These are phyloP conservation scores for Arthrobotrys musiformis DNA, from an alignment of 2,329 filamentous ascomycete species.

Conservation along the genomic window DNA sequence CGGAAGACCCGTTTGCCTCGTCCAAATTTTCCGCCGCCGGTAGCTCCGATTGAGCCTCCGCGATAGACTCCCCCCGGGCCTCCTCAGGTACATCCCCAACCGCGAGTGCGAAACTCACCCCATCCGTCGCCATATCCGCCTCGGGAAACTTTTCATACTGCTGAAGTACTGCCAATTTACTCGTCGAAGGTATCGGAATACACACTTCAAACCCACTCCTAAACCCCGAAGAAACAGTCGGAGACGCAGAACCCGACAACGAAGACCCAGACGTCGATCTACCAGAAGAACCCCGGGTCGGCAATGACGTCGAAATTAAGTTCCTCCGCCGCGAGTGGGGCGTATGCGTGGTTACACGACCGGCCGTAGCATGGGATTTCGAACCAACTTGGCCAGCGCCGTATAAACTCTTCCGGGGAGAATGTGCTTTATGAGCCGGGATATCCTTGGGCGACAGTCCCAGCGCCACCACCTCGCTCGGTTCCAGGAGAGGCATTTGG, in stretches of 20 bases:
- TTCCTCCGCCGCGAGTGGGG: background rate
- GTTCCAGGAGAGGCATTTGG: constrained; percentile 52
- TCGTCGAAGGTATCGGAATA: constrained; percentile 43
- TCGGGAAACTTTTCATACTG: constrained; percentile 38
- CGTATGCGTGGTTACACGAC: background rate
- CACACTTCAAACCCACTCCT: constrained; percentile 36
- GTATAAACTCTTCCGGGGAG: background rate
- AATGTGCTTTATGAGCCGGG: constrained; percentile 16
- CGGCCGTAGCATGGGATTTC: too few species aligned
- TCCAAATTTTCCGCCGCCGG: background rate
- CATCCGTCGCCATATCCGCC: constrained; percentile 17
- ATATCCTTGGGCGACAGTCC: constrained; percentile 47
- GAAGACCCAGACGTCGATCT: constrained; percentile 16
- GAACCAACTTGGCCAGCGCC: constrained; percentile 14
- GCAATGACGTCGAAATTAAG: background rate
- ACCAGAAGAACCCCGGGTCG: background rate
- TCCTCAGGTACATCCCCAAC: background rate
- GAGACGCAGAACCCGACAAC: constrained; percentile 25
- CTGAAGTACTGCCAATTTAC: constrained; percentile 27
- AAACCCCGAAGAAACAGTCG: constrained; percentile 10
- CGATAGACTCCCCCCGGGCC: background rate
- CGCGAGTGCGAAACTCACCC: background rate
- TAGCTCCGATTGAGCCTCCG: background rate
- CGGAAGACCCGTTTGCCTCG: background rate
- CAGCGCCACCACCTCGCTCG: constrained; percentile 36